A percentile compares a stretch with the other conserved stretches of the same genome.
These are phyloP conservation scores for Straminergon stramineum DNA, from an alignment of 225 moss, liverwort and hornwort genomes.

Conservation along the genomic window DNA sequence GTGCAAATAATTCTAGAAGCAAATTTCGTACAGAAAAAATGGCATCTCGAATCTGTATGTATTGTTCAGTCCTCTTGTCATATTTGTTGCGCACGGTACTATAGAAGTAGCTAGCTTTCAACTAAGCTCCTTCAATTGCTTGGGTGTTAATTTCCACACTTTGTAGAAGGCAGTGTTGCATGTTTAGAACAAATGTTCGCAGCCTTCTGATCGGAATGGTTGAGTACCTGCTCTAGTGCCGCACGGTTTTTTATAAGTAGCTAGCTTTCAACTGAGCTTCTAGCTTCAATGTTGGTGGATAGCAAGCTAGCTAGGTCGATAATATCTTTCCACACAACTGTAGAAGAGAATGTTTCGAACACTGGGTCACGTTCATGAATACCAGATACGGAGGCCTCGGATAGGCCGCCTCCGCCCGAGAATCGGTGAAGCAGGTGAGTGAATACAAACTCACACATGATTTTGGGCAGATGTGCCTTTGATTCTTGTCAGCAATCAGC, in stretches of 20 bases:
- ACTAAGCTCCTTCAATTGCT: not conserved
- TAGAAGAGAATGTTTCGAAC: not conserved
- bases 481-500: not conserved
- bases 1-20: not conserved
- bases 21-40: not conserved
- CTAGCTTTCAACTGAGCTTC: not conserved
- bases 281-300: not conserved
- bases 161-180: not conserved
- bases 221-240: not conserved
- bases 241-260: not conserved
- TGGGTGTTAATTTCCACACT: not conserved
- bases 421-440: slow-evolving; percentile 11
- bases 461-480: not conserved
- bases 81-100: not conserved
- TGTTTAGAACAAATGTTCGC: not conserved
- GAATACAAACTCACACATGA: not conserved
- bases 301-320: not conserved
- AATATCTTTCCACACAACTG: not conserved
- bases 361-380: not conserved
- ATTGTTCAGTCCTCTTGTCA: not conserved
- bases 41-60: not conserved
- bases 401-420: not conserved
- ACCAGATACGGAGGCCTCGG: not conserved
- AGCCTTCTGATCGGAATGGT: not conserved
- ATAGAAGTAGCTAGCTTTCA: not conserved